phyloP scores from a whole-genome alignment of 768 basidiomycete genomes.

The Chalciporus sphaerocephalus region DNA sequence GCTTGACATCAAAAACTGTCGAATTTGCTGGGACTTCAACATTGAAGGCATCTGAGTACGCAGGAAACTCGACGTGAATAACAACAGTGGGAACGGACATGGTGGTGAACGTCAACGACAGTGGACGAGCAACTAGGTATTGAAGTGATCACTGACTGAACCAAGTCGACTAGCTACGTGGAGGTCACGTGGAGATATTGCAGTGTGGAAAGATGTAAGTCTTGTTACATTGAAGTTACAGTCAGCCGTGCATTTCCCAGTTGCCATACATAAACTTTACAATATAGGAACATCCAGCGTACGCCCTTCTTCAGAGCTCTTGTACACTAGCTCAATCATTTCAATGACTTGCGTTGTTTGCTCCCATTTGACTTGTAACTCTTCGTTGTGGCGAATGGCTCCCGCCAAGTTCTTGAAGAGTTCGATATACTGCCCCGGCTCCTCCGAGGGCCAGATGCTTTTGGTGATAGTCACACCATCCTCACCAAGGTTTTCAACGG shows the following conservation, averaged over 20 bases:
- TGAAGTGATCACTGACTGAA: too few species aligned
- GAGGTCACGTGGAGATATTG: constrained; percentile 32
- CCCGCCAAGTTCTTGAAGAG: constrained; percentile 65
- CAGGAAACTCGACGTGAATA: constrained; percentile 71
- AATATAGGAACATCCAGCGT: constrained; percentile 34
- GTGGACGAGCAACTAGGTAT: not conserved
- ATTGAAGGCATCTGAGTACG: constrained; percentile 63
- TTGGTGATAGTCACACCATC: constrained; percentile 37
- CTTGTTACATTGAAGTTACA: too few species aligned
- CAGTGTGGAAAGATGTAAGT: too few species aligned
- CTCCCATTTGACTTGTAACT: constrained; percentile 64
- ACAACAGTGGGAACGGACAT: constrained; percentile 30
- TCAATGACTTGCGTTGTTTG: constrained; percentile 69
- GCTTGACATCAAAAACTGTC: constrained; percentile 63
- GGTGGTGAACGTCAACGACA: constrained; percentile 6
- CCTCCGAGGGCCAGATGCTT: constrained; percentile 52
- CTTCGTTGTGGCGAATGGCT: constrained; percentile 51
- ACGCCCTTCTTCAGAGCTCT: constrained; percentile 59
- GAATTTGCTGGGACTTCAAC: constrained; percentile 45
- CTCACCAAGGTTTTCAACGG: constrained; percentile 49
- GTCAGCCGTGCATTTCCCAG: not conserved
- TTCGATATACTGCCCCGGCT: constrained; percentile 53
- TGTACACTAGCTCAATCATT: constrained; percentile 70
- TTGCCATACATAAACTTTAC: not conserved
- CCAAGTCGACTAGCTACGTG: constrained; percentile 26